phyloP scores from a whole-genome alignment of 2,329 filamentous ascomycete genomes.

The Ceratocystis huliohia region DNA sequence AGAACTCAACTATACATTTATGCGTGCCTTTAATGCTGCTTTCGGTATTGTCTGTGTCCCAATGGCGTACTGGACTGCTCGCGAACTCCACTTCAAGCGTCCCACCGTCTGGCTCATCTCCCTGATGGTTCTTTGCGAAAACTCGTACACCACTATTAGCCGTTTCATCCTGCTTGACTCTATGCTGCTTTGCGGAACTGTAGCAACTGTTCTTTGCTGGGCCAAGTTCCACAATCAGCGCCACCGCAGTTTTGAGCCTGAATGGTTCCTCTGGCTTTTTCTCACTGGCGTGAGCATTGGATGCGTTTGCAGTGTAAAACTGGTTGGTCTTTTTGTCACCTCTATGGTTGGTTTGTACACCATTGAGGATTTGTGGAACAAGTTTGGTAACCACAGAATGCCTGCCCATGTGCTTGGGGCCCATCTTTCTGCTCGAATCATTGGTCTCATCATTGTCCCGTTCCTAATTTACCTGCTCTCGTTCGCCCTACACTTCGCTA shows the following conservation, averaged over 20 bases:
- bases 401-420: constrained; percentile 64
- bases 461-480: constrained; percentile 88
- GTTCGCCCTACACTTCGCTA: constrained; percentile 87
- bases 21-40: constrained; percentile 93
- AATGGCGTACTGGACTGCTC: constrained; percentile 87
- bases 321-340: constrained; percentile 91
- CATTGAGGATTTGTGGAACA: constrained; percentile 91
- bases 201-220: constrained; percentile 94
- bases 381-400: constrained; percentile 91
- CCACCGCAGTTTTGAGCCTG: constrained; percentile 69
- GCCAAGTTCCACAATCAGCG: constrained; percentile 87
- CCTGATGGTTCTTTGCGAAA: constrained; percentile 95
- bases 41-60: constrained; percentile 90
- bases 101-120: constrained; percentile 90
- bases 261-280: constrained; percentile 93
- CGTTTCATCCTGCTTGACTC: constrained; percentile 96
- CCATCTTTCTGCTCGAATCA: constrained; percentile 66
- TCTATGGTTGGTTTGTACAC: constrained; percentile 93
- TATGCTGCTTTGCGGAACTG: constrained; percentile 98
- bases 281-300: constrained; percentile 91
- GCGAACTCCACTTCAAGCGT: constrained; percentile 73
- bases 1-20: constrained; percentile 93
- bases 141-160: constrained; percentile 98
- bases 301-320: constrained; percentile 96
- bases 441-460: constrained; percentile 80